Evolutionary conservation across 2,329 filamentous ascomycete species (phyloP).

Genomic region (Drechslerella stenobrocha): DNA sequence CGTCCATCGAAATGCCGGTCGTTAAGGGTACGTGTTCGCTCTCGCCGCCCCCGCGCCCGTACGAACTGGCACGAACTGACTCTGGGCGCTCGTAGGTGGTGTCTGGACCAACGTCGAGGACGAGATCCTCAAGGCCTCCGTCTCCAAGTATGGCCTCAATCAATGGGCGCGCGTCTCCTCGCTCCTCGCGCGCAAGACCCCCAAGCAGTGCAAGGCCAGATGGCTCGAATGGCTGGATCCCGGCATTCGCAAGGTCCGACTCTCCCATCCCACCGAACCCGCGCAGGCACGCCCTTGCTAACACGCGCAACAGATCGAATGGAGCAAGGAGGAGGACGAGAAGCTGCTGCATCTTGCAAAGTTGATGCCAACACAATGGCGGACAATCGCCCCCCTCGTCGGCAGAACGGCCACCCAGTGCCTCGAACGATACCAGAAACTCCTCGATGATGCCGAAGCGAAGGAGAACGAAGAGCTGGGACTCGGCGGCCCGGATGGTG

Average conservation of each 20-base stretch:
- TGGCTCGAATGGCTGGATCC: conserved; percentile 99
- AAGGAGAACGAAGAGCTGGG: conserved; percentile 79
- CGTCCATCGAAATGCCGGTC: conserved; percentile 65
- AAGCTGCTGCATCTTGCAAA: conserved; percentile 95
- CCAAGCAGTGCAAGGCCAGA: conserved; percentile 98
- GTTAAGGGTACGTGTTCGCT: conserved; percentile 61
- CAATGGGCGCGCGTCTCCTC: conserved; percentile 99
- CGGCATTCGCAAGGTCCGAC: conserved; percentile 75
- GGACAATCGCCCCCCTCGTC: conserved; percentile 95
- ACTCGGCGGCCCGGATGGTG: conserved; percentile 80
- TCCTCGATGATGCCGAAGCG: conserved; percentile 92
- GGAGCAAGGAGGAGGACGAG: conserved; percentile 98
- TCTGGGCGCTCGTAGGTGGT: conserved; percentile 58
- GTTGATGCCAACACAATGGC: conserved; percentile 98
- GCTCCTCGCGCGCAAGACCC: conserved; percentile 91
- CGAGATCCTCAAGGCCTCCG: conserved; percentile 94
- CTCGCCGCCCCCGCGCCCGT: background rate
- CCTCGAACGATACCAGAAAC: conserved; percentile 92
- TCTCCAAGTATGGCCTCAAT: conserved; percentile 92
- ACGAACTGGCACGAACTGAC: conserved; percentile 9
- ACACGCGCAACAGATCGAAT: conserved; percentile 69
- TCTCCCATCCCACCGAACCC: background rate
- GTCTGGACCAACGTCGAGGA: conserved; percentile 81
- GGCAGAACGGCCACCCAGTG: conserved; percentile 96
- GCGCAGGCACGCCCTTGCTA: background rate